Evolutionary conservation across 2,329 filamentous ascomycete genomes (phyloP).

Genomic region (Aspergillus flavus): DNA sequence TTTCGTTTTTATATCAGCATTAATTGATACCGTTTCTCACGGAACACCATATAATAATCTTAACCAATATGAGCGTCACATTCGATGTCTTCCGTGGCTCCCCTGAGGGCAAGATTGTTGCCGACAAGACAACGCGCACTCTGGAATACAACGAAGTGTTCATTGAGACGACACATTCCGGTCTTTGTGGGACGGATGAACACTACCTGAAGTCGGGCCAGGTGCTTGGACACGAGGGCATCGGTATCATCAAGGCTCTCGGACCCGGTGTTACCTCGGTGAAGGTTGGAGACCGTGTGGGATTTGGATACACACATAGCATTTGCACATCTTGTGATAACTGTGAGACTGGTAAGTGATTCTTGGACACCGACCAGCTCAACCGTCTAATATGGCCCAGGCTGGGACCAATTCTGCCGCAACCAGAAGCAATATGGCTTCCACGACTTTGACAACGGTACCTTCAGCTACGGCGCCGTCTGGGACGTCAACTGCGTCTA

Average conservation of each 20-base stretch:
- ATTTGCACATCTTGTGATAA: slow-evolving; percentile 34
- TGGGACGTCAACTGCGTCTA: slow-evolving; percentile 30
- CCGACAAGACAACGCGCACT: slow-evolving; percentile 10
- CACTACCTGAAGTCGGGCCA: slow-evolving; percentile 22
- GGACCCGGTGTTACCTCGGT: slow-evolving; percentile 49
- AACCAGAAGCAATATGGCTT: slow-evolving; percentile 29
- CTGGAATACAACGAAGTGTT: slow-evolving; percentile 20
- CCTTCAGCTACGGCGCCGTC: slow-evolving; percentile 33
- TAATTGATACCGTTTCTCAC: not conserved
- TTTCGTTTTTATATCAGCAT: not conserved
- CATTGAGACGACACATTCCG: slow-evolving; percentile 24
- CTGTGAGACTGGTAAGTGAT: slow-evolving; percentile 26
- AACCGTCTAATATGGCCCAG: not conserved
- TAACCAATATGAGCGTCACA: slow-evolving; percentile 7
- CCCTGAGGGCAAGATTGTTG: slow-evolving; percentile 18
- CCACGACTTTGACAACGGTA: slow-evolving; percentile 32
- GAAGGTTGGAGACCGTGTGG: slow-evolving; percentile 45
- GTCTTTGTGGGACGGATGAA: slow-evolving; percentile 28
- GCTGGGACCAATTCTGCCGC: slow-evolving; percentile 28
- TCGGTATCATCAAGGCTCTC: slow-evolving; percentile 51
- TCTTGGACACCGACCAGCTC: not conserved
- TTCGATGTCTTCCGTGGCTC: slow-evolving; percentile 25
- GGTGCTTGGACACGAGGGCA: slow-evolving; percentile 57
- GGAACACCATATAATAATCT: not conserved
- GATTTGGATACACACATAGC: slow-evolving; percentile 33